Percentiles rank a stretch among this genome's conserved stretches.
These are phyloP conservation scores for Nothophoma quercina DNA, from an alignment of 2,329 filamentous ascomycete genomes.

Conservation along the genomic window DNA sequence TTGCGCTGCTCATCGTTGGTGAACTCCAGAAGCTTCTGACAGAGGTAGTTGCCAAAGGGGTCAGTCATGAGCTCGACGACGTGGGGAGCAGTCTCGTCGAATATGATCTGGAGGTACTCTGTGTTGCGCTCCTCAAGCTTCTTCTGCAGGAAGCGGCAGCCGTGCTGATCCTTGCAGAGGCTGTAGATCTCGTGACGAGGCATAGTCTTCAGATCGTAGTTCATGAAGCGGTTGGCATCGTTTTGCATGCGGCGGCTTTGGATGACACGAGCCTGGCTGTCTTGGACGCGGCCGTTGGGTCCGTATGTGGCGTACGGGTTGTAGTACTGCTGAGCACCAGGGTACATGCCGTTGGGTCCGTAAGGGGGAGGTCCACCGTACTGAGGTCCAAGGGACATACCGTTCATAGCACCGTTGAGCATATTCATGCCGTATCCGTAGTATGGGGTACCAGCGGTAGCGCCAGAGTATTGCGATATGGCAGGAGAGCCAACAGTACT, in stretches of 20 bases:
- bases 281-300: slow-evolving; percentile 64
- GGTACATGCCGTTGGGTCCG: slow-evolving; percentile 34
- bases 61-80: slow-evolving; percentile 98
- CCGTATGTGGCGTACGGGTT: slow-evolving; percentile 48
- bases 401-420: slow-evolving; percentile 73
- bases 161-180: slow-evolving; percentile 97
- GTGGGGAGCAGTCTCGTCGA: slow-evolving; percentile 89
- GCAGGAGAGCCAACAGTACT: slow-evolving; percentile 40
- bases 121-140: slow-evolving; percentile 90
- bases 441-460: slow-evolving; percentile 43
- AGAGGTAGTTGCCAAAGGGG: slow-evolving; percentile 98
- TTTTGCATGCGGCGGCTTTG: slow-evolving; percentile 78
- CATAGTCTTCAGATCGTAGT: slow-evolving; percentile 81
- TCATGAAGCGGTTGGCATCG: slow-evolving; percentile 76
- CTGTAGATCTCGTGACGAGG: slow-evolving; percentile 80
- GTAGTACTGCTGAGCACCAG: slow-evolving; percentile 28
- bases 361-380: slow-evolving; percentile 42
- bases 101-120: slow-evolving; percentile 90
- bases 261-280: slow-evolving; percentile 78
- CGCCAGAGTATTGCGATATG: slow-evolving; percentile 44
- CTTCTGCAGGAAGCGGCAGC: slow-evolving; percentile 95
- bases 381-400: slow-evolving; percentile 58
- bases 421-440: slow-evolving; percentile 67
- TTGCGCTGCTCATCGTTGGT: slow-evolving; percentile 96
- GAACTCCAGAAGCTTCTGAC: slow-evolving; percentile 96